A percentile compares a stretch with the other conserved stretches of the same genome.
Conservation (phyloP, 805 yeast genomes). For the Wickerhamia fluorescens region DNA sequence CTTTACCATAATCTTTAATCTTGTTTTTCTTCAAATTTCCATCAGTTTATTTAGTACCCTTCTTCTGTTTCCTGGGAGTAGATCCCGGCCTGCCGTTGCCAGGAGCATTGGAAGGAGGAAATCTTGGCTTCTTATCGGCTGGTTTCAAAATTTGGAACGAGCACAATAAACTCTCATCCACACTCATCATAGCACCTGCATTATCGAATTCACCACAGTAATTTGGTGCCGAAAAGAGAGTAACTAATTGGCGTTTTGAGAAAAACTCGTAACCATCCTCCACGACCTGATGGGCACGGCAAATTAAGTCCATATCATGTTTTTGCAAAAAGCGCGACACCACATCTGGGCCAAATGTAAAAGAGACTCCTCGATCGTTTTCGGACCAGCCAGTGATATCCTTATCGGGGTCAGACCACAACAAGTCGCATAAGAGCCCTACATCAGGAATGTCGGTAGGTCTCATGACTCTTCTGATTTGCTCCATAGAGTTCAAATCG, state of each 20-base stretch:
- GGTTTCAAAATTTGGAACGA: conserved; percentile 96
- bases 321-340: conserved; percentile 93
- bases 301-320: conserved; percentile 96
- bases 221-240: conserved; percentile 94
- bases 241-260: conserved; percentile 91
- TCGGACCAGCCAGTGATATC: conserved; percentile 99
- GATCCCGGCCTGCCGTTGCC: conserved; percentile 43
- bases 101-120: conserved; percentile 38
- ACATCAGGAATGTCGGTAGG: conserved; percentile 99
- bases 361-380: conserved; percentile 97
- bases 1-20: too few relatives aligned
- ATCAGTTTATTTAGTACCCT: conserved; percentile 38
- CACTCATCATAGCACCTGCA: conserved; percentile 99
- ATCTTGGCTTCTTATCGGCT: conserved; percentile 88
- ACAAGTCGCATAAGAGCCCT: conserved; percentile 89
- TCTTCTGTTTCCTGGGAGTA: conserved; percentile 54
- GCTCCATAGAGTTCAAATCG: conserved; percentile 96
- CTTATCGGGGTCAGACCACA: conserved; percentile 99
- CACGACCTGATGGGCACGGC: conserved; percentile 98
- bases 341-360: conserved; percentile 99
- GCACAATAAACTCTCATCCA: conserved; percentile 91
- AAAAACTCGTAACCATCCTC: conserved; percentile 99
- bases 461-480: conserved; percentile 97
- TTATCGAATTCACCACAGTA: conserved; percentile 98
- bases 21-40: too few relatives aligned